Evolutionary conservation across 2,329 filamentous ascomycete genomes (phyloP).

Genomic region (Cryphonectria naterciae): DNA sequence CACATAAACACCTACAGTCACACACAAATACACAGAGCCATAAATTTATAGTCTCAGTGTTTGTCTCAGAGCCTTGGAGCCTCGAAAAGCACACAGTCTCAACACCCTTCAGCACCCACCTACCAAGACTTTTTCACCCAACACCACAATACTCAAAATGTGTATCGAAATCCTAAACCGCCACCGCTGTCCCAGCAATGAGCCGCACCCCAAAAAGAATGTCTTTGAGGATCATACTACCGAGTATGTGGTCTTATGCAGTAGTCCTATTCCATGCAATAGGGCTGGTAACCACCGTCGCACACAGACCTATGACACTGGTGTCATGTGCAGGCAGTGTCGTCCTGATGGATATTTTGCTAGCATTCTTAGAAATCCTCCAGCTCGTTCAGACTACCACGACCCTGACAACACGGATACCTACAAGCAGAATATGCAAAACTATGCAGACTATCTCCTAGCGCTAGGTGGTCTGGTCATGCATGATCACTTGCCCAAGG

Average conservation of each 20-base stretch:
- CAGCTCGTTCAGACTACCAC: background rate
- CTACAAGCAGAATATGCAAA: background rate
- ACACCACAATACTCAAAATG: background rate
- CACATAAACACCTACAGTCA: no score
- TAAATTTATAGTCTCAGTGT: no score
- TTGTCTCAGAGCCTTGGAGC: background rate
- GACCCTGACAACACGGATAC: background rate
- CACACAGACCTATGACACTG: background rate
- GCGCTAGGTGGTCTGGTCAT: background rate
- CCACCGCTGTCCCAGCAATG: background rate
- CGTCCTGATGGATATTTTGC: background rate
- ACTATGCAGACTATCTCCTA: background rate
- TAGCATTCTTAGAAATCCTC: background rate
- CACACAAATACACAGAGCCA: no score
- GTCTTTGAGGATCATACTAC: background rate
- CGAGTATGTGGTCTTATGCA: background rate
- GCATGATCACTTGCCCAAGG: background rate
- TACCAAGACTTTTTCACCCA: background rate
- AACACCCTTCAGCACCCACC: background rate
- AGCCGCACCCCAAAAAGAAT: background rate
- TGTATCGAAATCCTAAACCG: background rate
- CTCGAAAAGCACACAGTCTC: background rate
- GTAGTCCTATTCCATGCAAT: background rate
- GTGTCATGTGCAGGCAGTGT: background rate
- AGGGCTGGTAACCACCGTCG: no score